phyloP scores from a whole-genome alignment of 305 asterid genomes.

The Solanum hybrid region DNA sequence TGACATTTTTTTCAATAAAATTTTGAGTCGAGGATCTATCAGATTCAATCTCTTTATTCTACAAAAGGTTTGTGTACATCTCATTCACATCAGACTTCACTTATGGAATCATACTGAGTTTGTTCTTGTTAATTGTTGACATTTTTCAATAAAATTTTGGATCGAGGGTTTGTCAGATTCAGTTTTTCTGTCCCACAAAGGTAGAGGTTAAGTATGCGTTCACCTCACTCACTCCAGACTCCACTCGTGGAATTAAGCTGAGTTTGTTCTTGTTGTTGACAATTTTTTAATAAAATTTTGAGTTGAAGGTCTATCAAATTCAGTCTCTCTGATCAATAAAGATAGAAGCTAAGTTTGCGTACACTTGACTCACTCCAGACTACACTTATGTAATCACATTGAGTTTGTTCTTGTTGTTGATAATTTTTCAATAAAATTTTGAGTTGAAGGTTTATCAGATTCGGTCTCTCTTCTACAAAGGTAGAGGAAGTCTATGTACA shows the following conservation, averaged over 20 bases:
- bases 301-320: not conserved
- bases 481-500: too few relatives aligned
- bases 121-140: too few relatives aligned
- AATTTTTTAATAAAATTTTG: not conserved
- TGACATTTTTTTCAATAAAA: not conserved
- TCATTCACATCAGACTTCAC: too few relatives aligned
- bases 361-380: not conserved
- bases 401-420: not conserved
- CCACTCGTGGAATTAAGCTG: not conserved
- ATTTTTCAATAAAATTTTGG: too few relatives aligned
- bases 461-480: not conserved
- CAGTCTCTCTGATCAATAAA: not conserved
- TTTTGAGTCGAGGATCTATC: not conserved
- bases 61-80: too few relatives aligned
- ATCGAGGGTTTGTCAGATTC: too few relatives aligned
- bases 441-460: not conserved
- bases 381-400: too few relatives aligned
- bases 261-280: not conserved
- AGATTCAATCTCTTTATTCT: not conserved
- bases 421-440: not conserved
- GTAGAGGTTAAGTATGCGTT: too few relatives aligned
- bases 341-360: not conserved
- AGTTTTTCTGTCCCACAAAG: not conserved
- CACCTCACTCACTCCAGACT: not conserved
- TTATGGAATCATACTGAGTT: too few relatives aligned